Conservation (phyloP, 2,329 filamentous ascomycete species). For the Xylaria sp. region DNA sequence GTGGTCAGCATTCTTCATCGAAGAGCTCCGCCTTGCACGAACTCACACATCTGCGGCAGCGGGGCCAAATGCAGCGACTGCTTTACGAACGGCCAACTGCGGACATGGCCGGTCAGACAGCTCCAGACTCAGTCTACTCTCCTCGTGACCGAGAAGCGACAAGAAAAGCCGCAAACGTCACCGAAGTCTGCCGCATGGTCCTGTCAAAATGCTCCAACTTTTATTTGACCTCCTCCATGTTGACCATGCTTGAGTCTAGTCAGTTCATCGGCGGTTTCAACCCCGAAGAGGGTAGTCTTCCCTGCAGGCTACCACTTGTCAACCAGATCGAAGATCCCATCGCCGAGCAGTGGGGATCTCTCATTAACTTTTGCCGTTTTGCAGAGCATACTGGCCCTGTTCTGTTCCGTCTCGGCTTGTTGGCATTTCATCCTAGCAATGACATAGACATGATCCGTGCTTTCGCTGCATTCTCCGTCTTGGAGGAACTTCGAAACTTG, state of each 20-base stretch:
- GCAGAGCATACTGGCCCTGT: constrained; percentile 8
- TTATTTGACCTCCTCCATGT: constrained; percentile 7
- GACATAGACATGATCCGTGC: constrained; percentile 26
- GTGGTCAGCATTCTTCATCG: rapidly evolving
- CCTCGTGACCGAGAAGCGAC: constrained; percentile 19
- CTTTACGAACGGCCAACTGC: not conserved
- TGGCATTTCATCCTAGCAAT: constrained; percentile 25
- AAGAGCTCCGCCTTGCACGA: not conserved
- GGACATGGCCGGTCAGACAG: not conserved
- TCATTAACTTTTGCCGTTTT: constrained; percentile 27
- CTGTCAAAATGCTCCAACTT: constrained; percentile 10
- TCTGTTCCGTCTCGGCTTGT: constrained; percentile 28
- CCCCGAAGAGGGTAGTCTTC: constrained; percentile 26
- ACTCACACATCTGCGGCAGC: constrained; percentile 14
- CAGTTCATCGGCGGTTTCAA: constrained; percentile 31
- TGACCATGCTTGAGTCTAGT: constrained; percentile 26
- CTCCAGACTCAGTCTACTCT: constrained; percentile 14
- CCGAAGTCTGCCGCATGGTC: constrained; percentile 19
- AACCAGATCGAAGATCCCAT: constrained; percentile 28
- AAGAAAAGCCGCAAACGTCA: constrained; percentile 15
- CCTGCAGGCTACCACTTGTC: constrained; percentile 30
- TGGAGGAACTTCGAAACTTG: constrained; percentile 15
- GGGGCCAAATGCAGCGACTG: constrained; percentile 19
- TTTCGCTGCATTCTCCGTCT: constrained; percentile 16
- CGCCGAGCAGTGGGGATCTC: constrained; percentile 28